phyloP scores from a whole-genome alignment of 2,329 filamentous ascomycete genomes.

The Lanzia echinophila region DNA sequence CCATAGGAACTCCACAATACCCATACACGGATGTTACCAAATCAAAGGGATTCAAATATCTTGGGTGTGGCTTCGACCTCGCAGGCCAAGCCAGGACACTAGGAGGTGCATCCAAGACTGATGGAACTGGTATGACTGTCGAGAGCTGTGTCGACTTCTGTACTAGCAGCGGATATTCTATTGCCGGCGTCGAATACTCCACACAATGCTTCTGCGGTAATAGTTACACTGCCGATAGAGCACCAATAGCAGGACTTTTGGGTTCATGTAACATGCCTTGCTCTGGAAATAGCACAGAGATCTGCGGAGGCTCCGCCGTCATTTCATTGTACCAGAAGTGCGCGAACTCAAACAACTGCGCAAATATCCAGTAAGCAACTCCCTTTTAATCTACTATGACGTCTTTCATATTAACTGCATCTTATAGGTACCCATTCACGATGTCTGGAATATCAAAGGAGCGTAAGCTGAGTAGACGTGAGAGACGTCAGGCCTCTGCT shows the following conservation, averaged over 20 bases:
- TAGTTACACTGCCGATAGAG: conserved; percentile 10
- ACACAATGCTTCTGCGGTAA: conserved; percentile 26
- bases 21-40: conserved; percentile 38
- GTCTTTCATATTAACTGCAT: background rate
- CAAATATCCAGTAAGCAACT: conserved; percentile 1
- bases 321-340: conserved; percentile 13
- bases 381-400: background rate
- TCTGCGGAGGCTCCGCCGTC: conserved; percentile 23
- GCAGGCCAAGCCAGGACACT: conserved; percentile 32
- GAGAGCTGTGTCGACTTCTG: conserved; percentile 30
- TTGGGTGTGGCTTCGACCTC: conserved; percentile 55
- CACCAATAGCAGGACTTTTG: background rate
- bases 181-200: conserved; percentile 31
- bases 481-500: conserved; percentile 1
- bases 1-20: conserved; percentile 41
- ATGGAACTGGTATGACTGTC: conserved; percentile 17
- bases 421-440: conserved; percentile 4
- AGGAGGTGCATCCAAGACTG: background rate
- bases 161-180: conserved; percentile 16
- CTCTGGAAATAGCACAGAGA: conserved; percentile 12
- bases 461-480: background rate
- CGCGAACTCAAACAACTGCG: background rate
- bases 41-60: conserved; percentile 47
- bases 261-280: conserved; percentile 12
- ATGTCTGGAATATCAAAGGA: background rate